phyloP scores from a whole-genome alignment of 345 rosid species.

The Geranium brycei region DNA sequence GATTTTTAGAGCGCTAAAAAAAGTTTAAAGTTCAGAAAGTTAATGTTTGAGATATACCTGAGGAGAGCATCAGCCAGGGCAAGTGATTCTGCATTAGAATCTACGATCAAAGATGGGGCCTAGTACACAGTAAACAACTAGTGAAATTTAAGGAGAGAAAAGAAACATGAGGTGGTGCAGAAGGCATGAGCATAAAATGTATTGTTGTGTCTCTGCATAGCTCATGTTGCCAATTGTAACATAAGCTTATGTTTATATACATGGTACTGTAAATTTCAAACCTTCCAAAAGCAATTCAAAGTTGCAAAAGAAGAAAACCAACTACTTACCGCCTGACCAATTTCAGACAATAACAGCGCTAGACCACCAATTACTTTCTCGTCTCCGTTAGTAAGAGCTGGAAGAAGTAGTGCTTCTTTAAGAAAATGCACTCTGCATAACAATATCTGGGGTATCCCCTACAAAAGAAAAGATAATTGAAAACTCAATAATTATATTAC shows the following conservation, averaged over 20 bases:
- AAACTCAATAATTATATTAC: slow-evolving; percentile 3
- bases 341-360: slow-evolving; percentile 80
- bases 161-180: no score
- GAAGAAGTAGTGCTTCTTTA: slow-evolving; percentile 63
- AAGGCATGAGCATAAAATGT: no score
- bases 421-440: slow-evolving; percentile 63
- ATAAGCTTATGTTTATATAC: background rate
- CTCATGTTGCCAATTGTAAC: background rate
- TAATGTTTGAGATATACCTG: slow-evolving; percentile 27
- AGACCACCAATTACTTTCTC: slow-evolving; percentile 71
- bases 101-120: slow-evolving; percentile 84
- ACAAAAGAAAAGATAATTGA: slow-evolving; percentile 19
- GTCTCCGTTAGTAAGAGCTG: slow-evolving; percentile 64
- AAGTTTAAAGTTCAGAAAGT: no score
- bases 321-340: slow-evolving; percentile 86
- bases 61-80: slow-evolving; percentile 59
- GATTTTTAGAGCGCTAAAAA: no score
- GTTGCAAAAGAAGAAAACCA: background rate
- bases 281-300: background rate
- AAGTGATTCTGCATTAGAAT: slow-evolving; percentile 74
- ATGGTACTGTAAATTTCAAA: no score
- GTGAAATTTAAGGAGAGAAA: no score
- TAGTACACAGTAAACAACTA: slow-evolving; percentile 17
- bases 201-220: no score
- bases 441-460: slow-evolving; percentile 86